Conservation (phyloP, 352 stramenopile species). For the Phytophthora boehmeriae region DNA sequence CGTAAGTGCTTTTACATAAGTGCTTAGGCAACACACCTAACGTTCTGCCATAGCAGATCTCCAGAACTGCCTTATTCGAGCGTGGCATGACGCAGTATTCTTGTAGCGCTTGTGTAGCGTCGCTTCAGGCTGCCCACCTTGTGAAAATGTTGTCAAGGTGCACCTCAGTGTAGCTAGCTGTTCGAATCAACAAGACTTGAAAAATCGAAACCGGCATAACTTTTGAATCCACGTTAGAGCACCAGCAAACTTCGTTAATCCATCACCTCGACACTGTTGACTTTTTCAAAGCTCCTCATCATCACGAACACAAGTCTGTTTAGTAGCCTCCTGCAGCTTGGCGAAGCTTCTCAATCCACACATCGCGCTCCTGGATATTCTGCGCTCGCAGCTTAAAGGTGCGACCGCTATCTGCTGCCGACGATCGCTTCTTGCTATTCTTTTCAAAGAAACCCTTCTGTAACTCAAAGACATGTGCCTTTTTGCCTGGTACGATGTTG, state of each 20-base stretch:
- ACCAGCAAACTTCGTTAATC: slow-evolving; percentile 5
- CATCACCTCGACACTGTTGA: not conserved
- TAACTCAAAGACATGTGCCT: slow-evolving; percentile 72
- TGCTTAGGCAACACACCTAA: not conserved
- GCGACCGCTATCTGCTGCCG: slow-evolving; percentile 69
- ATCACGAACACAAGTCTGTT: not conserved
- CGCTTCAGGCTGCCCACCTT: slow-evolving; percentile 10
- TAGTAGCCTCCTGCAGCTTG: slow-evolving; percentile 54
- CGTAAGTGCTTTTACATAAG: slow-evolving; percentile 19
- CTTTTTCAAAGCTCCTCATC: slow-evolving; percentile 11
- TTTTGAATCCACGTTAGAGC: not conserved
- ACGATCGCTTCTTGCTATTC: slow-evolving; percentile 79
- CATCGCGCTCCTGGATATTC: slow-evolving; percentile 82
- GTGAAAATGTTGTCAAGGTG: not conserved
- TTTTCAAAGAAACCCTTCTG: slow-evolving; percentile 83
- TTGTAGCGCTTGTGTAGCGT: not conserved
- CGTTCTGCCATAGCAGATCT: not conserved
- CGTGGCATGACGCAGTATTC: slow-evolving; percentile 4
- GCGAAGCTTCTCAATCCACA: slow-evolving; percentile 82
- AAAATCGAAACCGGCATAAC: not conserved
- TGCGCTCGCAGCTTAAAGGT: slow-evolving; percentile 86
- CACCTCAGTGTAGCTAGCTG: not conserved
- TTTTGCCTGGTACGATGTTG: slow-evolving; percentile 77
- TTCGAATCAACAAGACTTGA: slow-evolving; percentile 4
- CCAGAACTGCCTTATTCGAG: not conserved